phyloP scores from a whole-genome alignment of 768 basidiomycete species.

The Amylocystis lapponica region DNA sequence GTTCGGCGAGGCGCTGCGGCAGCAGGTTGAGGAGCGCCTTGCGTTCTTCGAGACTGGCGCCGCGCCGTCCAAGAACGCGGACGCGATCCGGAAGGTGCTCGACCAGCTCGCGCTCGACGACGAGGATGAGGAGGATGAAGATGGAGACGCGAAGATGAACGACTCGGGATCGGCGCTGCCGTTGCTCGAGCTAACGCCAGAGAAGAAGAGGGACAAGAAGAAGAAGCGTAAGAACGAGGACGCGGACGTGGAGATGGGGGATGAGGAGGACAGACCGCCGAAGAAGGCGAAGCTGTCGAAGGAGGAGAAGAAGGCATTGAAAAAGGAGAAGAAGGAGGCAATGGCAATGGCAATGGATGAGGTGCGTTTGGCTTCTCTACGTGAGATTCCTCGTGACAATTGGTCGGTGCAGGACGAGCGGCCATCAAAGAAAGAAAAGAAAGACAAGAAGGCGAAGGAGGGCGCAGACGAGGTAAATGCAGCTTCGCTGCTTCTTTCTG shows the following conservation, averaged over 20 bases:
- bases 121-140: conserved; percentile 51
- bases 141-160: conserved; percentile 44
- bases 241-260: conserved; percentile 42
- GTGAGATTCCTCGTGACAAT: conserved; percentile 2
- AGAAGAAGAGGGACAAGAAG: conserved; percentile 50
- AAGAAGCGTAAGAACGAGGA: conserved; percentile 65
- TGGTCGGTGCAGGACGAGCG: conserved; percentile 23
- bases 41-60: conserved; percentile 90
- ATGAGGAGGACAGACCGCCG: conserved; percentile 44
- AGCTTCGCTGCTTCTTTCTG: too few relatives aligned
- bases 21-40: conserved; percentile 94
- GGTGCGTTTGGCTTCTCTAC: conserved; percentile 24
- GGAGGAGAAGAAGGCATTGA: conserved; percentile 82
- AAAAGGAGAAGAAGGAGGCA: conserved; percentile 68
- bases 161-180: conserved; percentile 51
- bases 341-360: conserved; percentile 37
- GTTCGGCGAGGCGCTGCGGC: conserved; percentile 90
- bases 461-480: too few relatives aligned
- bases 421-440: conserved; percentile 32
- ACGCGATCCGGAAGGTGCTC: conserved; percentile 86
- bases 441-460: conserved; percentile 32
- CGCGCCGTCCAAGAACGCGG: conserved; percentile 85
- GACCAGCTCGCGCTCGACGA: conserved; percentile 70
- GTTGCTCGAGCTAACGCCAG: conserved; percentile 48
- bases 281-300: conserved; percentile 78